Conservation (phyloP, 2,329 filamentous ascomycete species). For the Penicillium verrucosum region DNA sequence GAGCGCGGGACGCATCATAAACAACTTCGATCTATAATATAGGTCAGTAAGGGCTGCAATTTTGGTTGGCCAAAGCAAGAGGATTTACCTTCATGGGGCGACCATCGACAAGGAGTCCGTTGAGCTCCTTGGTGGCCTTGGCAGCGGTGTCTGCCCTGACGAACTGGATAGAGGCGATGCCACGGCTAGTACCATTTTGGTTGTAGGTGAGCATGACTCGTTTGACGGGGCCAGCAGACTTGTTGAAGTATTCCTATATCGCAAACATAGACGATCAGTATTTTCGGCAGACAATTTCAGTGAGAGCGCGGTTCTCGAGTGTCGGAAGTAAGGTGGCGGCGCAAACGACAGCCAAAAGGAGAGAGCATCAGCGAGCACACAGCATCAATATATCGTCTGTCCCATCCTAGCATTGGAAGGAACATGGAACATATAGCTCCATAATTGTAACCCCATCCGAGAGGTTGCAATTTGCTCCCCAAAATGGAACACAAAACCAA, state of each 20-base stretch:
- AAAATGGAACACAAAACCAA: constrained; percentile 2
- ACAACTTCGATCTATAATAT: constrained; percentile 76
- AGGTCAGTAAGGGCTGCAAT: constrained; percentile 9
- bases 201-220: constrained; percentile 89
- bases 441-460: not conserved
- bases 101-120: constrained; percentile 86
- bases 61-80: constrained; percentile 9
- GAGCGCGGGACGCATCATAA: constrained; percentile 70
- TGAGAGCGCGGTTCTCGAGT: constrained; percentile 22
- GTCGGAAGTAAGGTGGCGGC: constrained; percentile 25
- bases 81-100: constrained; percentile 77
- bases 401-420: not conserved
- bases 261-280: constrained; percentile 48
- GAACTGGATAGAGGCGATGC: constrained; percentile 88
- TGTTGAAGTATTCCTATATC: constrained; percentile 90
- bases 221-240: constrained; percentile 86
- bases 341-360: constrained; percentile 26
- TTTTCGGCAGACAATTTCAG: constrained; percentile 29
- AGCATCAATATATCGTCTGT: constrained; percentile 42
- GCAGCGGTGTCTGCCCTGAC: constrained; percentile 73
- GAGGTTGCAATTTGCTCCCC: not conserved
- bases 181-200: constrained; percentile 84
- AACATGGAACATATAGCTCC: not conserved
- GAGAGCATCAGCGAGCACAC: constrained; percentile 60
- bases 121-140: constrained; percentile 78